phyloP scores from a whole-genome alignment of 192 early-diverging fungal species.

The Backusella liffmaniae region DNA sequence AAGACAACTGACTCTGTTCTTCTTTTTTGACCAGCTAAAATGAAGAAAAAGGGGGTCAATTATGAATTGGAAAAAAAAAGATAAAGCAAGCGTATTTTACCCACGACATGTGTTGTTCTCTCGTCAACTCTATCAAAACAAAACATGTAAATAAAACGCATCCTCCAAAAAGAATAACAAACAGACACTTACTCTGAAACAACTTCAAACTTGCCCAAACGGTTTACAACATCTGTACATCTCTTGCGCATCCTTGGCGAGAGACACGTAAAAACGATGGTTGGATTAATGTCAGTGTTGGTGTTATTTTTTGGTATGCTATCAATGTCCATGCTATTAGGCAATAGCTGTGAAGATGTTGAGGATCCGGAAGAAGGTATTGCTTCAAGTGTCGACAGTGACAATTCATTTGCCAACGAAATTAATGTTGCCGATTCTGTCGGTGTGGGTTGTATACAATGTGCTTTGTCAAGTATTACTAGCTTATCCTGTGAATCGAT shows the following conservation, averaged over 20 bases:
- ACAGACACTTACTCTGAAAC: neutral
- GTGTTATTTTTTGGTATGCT: neutral
- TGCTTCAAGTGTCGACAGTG: neutral
- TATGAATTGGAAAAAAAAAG: neutral
- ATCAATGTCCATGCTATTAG: neutral
- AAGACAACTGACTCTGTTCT: slow-evolving; percentile 6
- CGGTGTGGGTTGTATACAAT: neutral
- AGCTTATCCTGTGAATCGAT: too few relatives aligned
- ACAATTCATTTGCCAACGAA: neutral
- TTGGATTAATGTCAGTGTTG: neutral
- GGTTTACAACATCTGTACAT: neutral
- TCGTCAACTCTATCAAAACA: slow-evolving; percentile 15
- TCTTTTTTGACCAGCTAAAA: slow-evolving; percentile 12
- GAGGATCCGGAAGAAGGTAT: neutral
- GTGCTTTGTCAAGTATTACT: neutral
- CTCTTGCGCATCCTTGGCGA: neutral
- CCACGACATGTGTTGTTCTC: slow-evolving; percentile 27
- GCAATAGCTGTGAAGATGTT: neutral
- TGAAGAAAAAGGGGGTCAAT: neutral
- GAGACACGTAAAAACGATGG: slow-evolving; percentile 12
- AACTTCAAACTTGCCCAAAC: neutral
- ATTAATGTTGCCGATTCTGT: neutral
- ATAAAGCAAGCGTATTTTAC: slow-evolving; percentile 3
- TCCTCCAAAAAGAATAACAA: neutral
- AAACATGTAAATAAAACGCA: neutral